phyloP scores from a whole-genome alignment of 352 stramenopile genomes.

The Peronospora belbahrii region DNA sequence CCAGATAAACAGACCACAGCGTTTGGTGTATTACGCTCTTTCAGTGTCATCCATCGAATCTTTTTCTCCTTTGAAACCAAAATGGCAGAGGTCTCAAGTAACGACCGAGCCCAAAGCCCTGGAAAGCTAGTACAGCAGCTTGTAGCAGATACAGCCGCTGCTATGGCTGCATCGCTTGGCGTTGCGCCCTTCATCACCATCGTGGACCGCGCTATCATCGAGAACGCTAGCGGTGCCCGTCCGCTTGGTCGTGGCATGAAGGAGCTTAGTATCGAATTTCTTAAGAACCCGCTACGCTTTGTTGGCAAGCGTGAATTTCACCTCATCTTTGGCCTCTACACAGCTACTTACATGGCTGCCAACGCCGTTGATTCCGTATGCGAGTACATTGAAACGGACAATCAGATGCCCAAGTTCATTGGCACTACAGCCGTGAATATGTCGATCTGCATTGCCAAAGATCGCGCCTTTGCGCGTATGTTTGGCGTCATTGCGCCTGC shows the following conservation, averaged over 20 bases:
- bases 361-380: constrained; percentile 84
- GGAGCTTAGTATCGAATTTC: constrained; percentile 48
- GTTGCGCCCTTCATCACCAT: constrained; percentile 86
- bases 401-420: constrained; percentile 85
- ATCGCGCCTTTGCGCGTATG: constrained; percentile 88
- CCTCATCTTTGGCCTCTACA: constrained; percentile 88
- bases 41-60: too few species aligned
- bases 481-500: constrained; percentile 79
- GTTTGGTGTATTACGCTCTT: constrained; percentile 8
- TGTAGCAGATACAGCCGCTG: constrained; percentile 48
- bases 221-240: constrained; percentile 77
- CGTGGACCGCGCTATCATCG: constrained; percentile 85
- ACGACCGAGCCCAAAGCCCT: constrained; percentile 3
- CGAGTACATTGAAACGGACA: constrained; percentile 64
- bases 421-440: constrained; percentile 87
- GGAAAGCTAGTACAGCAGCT: constrained; percentile 45
- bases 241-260: constrained; percentile 56
- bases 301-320: constrained; percentile 82
- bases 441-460: constrained; percentile 86
- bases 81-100: constrained; percentile 20
- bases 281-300: constrained; percentile 71
- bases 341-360: constrained; percentile 81
- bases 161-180: constrained; percentile 54
- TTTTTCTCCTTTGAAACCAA: constrained; percentile 14
- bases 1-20: constrained; percentile 12